A percentile compares a stretch with the other conserved stretches of the same genome.
Evolutionary conservation across 192 early-diverging fungal species (phyloP).

Genomic region (Radiomyces spectabilis): DNA sequence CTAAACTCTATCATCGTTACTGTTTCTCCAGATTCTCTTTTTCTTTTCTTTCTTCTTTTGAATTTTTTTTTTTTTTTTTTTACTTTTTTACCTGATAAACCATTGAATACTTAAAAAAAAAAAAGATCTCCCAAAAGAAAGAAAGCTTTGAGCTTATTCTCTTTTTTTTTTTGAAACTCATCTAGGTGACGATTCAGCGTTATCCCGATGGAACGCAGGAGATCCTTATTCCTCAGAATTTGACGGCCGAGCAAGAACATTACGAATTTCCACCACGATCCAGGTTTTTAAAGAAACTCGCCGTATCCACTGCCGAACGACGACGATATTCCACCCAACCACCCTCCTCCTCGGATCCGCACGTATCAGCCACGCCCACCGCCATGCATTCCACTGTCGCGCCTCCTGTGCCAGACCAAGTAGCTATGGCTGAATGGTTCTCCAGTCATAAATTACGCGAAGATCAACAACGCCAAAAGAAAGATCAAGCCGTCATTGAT

Average conservation of each 20-base stretch:
- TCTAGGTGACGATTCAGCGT: constrained; percentile 15
- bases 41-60: neutral
- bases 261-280: constrained; percentile 26
- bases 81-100: no score
- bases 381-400: neutral
- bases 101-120: no score
- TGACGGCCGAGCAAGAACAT: constrained; percentile 20
- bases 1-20: no score
- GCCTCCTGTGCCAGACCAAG: constrained; percentile 6
- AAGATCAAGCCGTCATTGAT: constrained; percentile 14
- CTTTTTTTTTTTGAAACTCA: neutral
- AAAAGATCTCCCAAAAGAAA: neutral
- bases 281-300: constrained; percentile 12
- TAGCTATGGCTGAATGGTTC: constrained; percentile 20
- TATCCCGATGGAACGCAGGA: constrained; percentile 20
- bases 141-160: neutral
- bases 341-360: neutral
- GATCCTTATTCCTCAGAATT: constrained; percentile 18
- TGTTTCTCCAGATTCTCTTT: no score
- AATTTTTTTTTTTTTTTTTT: neutral
- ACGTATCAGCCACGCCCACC: neutral
- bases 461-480: neutral
- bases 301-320: constrained; percentile 15
- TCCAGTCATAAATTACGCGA: constrained; percentile 8
- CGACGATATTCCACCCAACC: constrained; percentile 5